phyloP scores from a whole-genome alignment of 805 yeast genomes.

The Starmerella tilneyi region DNA sequence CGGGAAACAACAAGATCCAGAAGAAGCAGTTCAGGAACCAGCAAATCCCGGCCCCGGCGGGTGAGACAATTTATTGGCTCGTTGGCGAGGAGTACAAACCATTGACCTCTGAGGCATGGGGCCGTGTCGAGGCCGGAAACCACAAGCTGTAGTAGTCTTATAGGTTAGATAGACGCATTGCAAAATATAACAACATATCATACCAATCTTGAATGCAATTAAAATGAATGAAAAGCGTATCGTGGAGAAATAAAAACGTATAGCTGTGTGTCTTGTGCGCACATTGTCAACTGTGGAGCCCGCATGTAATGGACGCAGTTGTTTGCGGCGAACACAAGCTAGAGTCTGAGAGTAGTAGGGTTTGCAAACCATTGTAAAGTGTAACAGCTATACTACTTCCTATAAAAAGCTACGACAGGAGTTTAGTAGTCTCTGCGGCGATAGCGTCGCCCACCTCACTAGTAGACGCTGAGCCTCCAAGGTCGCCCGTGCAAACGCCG shows the following conservation, averaged over 20 bases:
- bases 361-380: background rate
- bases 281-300: too few relatives aligned
- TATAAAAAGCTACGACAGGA: constrained; percentile 32
- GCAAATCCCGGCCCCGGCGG: constrained; percentile 29
- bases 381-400: background rate
- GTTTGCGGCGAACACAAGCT: background rate
- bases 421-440: constrained; percentile 56
- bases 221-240: too few relatives aligned
- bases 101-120: constrained; percentile 52
- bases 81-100: constrained; percentile 45
- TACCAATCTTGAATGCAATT: background rate
- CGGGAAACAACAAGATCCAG: constrained; percentile 82
- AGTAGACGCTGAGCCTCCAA: constrained; percentile 76
- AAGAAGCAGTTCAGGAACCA: constrained; percentile 42
- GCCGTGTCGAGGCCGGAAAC: constrained; percentile 26
- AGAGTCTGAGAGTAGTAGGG: too few relatives aligned
- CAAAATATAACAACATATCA: background rate
- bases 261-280: too few relatives aligned
- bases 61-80: constrained; percentile 63
- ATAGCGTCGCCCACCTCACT: constrained; percentile 91
- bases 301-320: too few relatives aligned
- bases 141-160: constrained; percentile 27
- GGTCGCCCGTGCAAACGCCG: constrained; percentile 84
- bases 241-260: too few relatives aligned
- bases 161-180: background rate